These are phyloP conservation scores for Endocarpon pusillum DNA, from an alignment of 495 filamentous ascomycete species.

Conservation along the genomic window DNA sequence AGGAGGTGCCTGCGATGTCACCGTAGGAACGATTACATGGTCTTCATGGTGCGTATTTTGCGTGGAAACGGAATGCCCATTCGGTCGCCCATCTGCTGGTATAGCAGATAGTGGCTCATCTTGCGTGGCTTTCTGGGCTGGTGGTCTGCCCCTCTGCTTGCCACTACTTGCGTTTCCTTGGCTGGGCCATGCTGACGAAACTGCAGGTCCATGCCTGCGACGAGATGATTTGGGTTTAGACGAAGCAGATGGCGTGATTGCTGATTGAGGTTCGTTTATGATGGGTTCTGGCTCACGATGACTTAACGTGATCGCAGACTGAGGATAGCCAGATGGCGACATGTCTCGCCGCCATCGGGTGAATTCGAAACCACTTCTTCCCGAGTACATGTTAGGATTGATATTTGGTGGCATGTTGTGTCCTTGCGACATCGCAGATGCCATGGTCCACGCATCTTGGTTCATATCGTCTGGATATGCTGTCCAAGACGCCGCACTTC, in stretches of 20 bases:
- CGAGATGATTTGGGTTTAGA: conserved; percentile 39
- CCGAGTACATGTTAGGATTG: conserved; percentile 10
- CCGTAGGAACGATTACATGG: conserved; percentile 10
- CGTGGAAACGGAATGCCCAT: conserved; percentile 14
- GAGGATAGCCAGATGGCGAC: conserved; percentile 52
- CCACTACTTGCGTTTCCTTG: conserved; percentile 46
- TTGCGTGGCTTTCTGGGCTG: conserved; percentile 53
- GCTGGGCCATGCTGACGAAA: conserved; percentile 87
- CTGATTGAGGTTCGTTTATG: conserved; percentile 53
- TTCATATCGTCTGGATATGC: conserved; percentile 40
- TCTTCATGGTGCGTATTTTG: conserved; percentile 16
- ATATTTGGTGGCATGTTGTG: too few relatives aligned
- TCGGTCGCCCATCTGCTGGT: conserved; percentile 45
- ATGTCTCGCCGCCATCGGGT: conserved; percentile 29
- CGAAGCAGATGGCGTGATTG: conserved; percentile 40
- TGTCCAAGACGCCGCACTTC: conserved; percentile 43
- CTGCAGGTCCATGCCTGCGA: conserved; percentile 76
- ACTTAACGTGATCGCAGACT: conserved; percentile 61
- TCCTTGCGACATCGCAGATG: too few relatives aligned
- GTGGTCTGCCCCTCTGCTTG: conserved; percentile 71
- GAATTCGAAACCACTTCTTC: conserved; percentile 25
- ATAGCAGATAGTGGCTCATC: conserved; percentile 82
- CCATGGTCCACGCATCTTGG: too few relatives aligned
- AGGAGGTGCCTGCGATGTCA: conserved; percentile 13
- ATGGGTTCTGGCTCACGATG: conserved; percentile 30